Evolutionary conservation across 345 rosid species (phyloP).

Genomic region (Reutealis trisperma): DNA sequence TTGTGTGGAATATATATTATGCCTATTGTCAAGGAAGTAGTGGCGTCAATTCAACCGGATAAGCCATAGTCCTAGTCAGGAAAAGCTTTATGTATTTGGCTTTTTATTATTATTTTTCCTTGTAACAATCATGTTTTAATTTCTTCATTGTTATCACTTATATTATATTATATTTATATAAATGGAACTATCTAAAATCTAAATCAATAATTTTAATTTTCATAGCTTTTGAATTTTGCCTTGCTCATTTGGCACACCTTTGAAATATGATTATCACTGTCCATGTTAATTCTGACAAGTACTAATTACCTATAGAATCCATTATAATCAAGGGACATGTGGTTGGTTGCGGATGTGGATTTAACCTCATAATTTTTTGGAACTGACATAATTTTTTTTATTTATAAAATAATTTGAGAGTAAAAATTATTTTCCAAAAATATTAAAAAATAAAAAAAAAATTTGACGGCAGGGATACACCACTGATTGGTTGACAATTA

Average conservation of each 20-base stretch:
- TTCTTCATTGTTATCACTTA: neutral
- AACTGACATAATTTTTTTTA: no score
- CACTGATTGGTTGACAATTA: no score
- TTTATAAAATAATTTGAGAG: no score
- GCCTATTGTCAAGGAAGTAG: neutral
- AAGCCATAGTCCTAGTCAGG: neutral
- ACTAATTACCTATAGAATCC: neutral
- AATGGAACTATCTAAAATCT: neutral
- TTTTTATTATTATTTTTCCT: neutral
- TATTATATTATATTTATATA: no score
- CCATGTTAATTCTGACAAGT: neutral
- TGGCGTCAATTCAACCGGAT: conserved; percentile 5
- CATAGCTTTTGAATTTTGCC: neutral
- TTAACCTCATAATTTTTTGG: no score
- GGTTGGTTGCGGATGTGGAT: no score
- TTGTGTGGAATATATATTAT: no score
- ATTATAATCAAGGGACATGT: neutral
- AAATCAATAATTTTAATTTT: neutral
- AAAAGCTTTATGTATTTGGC: neutral
- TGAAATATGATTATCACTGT: neutral
- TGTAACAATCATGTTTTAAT: neutral
- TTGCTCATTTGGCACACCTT: conserved; percentile 1
- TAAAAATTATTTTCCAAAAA: no score
- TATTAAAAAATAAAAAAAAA: no score
- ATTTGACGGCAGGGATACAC: no score